Evolutionary conservation across 805 yeast genomes (phyloP), one percentile per base, ranked within the genome.

Genomic region (Geotrichum ghanense): DNA sequence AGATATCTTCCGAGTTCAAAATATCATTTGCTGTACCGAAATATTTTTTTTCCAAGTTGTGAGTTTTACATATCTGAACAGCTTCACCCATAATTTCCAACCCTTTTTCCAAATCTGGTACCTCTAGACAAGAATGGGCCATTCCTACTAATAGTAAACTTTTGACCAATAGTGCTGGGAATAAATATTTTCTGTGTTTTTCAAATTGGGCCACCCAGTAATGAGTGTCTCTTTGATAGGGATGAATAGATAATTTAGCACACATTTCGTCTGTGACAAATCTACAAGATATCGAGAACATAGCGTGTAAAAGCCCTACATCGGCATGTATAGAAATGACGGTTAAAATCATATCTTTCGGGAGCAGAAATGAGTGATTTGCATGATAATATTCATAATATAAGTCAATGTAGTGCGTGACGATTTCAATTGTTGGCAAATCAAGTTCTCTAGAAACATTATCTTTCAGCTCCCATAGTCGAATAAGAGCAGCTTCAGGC

Each of bases 331-430:
- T 46, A 9, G 49, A 44, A 12, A 47, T 35, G 24, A 44, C 43
- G 3, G 44, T 22, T 27, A 47, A 31, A 12, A 47, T 31, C 17
- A 37, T 31, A 12, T 40, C 23, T 12, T 47, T 47, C 5, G 49
- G 49, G 14, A 45, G 44, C 7, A 47, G 41, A 22, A 47, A 47
- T n/a, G 49, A 45, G n/a, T 47, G 49, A 22, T 47, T 47, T 21
- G 47, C 44, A 20, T 47, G 49, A 22, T 42, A 47, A 41, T 47
- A 47, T 43, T 47, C 49, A 34, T 47, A 47, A 23, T 47, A 47
- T 14, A 47, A 37, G 24, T 47, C 49, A 19, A 47, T 45, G 22
- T 35, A 45, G 16, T 44, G 40, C 10, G 42, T 45, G 10, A 45
- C 46, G 25, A 47, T 47, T 14, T 45, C 49, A 21, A 44, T 39